Evolutionary conservation across 345 rosid species (phyloP), one percentile per base, ranked within the genome.

Genomic region (Microcos paniculata): DNA sequence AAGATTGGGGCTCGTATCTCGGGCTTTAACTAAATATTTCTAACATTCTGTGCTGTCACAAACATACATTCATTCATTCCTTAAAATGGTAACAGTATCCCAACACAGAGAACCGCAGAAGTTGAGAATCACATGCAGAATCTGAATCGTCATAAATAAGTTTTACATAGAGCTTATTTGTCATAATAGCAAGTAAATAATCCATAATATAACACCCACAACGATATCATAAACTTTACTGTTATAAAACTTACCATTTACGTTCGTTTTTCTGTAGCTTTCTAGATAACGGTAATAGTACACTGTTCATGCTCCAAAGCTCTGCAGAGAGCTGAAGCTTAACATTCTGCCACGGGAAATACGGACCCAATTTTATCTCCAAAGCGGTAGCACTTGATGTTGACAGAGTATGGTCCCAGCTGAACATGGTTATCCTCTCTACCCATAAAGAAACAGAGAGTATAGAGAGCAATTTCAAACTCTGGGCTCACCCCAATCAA

Each of bases 401-500:
- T 96, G 58, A 90, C 90, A 30, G 80, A n/a, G 82, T 96, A 95
- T 30, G 98, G 97, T 72, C 99, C 97, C 73, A 95, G 77, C 84
- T 91, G 92, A 10, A 91, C 80, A 42, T 76, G 80, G 83, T 93
- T 93, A 8, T 95, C 98, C 85, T 95, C 91, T 82, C 85, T 79
- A 5, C 98, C 96, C 78, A 86, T 75, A 63, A 84, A 88, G 88
- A 84, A 95, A 81, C 98, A 91, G 57, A 96, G 80, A 1, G 98
- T 93, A 71, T 95, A 93, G 43, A 93, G 88, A 15, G 98, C 98
- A 33, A 92, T 62, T 85, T 95, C 98, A 46, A 92, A 91, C 90
- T 95, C 97, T 5, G 98, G 95, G 84, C 95, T 92, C 55, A 89
- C 94, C 31, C 99, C 98, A 4, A 95, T 75, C 72, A 94, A 76